Conservation (phyloP, 129 eudicot genomes). For the Tagetes erecta region DNA sequence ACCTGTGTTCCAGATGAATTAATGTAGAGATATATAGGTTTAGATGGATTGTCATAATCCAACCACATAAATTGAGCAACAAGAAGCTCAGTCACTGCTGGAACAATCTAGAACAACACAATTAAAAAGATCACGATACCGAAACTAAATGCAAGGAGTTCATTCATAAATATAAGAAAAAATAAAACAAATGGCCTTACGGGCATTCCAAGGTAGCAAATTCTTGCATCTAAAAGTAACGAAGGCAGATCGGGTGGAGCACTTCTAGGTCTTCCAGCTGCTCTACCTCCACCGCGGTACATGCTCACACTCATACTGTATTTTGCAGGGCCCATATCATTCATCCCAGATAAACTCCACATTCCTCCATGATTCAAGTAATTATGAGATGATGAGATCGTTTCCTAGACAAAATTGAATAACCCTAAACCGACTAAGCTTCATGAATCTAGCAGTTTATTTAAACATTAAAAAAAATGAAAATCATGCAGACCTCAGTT, state of each 20-base stretch:
- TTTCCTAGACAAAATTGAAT: slow-evolving; percentile 40
- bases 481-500: slow-evolving; percentile 56
- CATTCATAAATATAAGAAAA: not conserved
- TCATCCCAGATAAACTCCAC: slow-evolving; percentile 58
- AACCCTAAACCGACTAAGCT: not conserved
- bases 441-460: not conserved
- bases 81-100: slow-evolving; percentile 84
- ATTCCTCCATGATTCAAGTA: slow-evolving; percentile 76
- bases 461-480: not conserved
- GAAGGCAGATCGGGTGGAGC: slow-evolving; percentile 11
- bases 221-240: slow-evolving; percentile 16
- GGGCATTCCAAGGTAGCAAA: slow-evolving; percentile 12
- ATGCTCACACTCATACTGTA: slow-evolving; percentile 69
- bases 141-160: not conserved
- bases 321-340: slow-evolving; percentile 52
- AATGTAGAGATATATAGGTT: slow-evolving; percentile 86
- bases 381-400: slow-evolving; percentile 53
- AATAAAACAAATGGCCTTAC: not conserved
- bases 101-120: slow-evolving; percentile 59
- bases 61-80: slow-evolving; percentile 85
- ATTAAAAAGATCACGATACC: slow-evolving; percentile 10
- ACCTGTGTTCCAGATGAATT: slow-evolving; percentile 93
- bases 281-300: slow-evolving; percentile 64
- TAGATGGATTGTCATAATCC: slow-evolving; percentile 61
- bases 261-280: slow-evolving; percentile 53